A percentile compares a stretch with the other conserved stretches of the same genome.
Conservation (phyloP, 2,329 filamentous ascomycete genomes). For the Monosporascus cannonballus region DNA sequence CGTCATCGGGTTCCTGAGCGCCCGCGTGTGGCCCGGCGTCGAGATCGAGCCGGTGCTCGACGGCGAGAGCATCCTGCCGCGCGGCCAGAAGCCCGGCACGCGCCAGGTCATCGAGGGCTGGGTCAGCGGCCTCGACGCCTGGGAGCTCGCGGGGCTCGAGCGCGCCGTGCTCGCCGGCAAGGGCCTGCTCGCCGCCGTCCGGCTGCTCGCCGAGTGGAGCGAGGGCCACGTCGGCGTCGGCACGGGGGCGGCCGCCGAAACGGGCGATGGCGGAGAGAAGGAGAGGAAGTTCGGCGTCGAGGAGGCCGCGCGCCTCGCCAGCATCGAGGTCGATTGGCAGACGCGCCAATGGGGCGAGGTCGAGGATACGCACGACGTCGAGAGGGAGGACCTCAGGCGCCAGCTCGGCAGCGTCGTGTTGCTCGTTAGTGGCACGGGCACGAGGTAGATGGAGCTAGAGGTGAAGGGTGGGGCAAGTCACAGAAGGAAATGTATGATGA, state of each 20-base stretch:
- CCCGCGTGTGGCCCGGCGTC: constrained; percentile 77
- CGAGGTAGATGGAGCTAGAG: not conserved
- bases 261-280: constrained; percentile 18
- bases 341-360: constrained; percentile 91
- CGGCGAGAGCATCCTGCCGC: constrained; percentile 67
- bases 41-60: constrained; percentile 77
- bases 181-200: constrained; percentile 70
- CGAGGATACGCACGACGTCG: constrained; percentile 95
- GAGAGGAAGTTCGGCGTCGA: constrained; percentile 65
- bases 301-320: constrained; percentile 72
- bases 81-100: constrained; percentile 67
- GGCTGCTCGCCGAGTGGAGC: constrained; percentile 84
- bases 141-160: constrained; percentile 84
- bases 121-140: constrained; percentile 65
- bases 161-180: constrained; percentile 79
- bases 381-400: constrained; percentile 79
- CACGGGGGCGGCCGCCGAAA: constrained; percentile 31
- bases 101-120: constrained; percentile 71
- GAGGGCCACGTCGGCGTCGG: constrained; percentile 56
- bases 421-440: constrained; percentile 60
- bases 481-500: no score
- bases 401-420: constrained; percentile 85
- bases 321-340: constrained; percentile 85
- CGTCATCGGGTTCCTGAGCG: constrained; percentile 65
- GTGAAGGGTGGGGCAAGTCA: no score